Evolutionary conservation across 305 asterid species (phyloP).

Genomic region (Caryopteris hybrid): DNA sequence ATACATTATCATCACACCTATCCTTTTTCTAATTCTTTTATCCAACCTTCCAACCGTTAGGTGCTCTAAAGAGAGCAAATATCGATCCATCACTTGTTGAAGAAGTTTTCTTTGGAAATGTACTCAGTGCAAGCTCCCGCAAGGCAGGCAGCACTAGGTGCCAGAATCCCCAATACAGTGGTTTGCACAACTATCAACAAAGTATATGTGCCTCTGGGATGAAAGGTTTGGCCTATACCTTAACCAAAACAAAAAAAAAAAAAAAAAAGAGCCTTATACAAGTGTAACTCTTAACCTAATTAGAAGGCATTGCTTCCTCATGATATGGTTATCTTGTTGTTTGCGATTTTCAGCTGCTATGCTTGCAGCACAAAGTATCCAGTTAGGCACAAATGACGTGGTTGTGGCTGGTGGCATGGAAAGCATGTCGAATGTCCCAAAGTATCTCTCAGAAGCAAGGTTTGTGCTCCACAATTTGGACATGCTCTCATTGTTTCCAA

Average conservation of each 20-base stretch:
- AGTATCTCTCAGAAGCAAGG: constrained; percentile 95
- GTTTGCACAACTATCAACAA: constrained; percentile 90
- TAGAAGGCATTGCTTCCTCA: not conserved
- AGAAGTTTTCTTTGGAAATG: constrained; percentile 93
- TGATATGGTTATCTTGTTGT: not conserved
- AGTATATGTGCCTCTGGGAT: constrained; percentile 99
- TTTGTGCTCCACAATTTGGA: constrained; percentile 23
- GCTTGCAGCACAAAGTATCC: constrained; percentile 93
- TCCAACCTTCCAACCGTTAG: constrained; percentile 36
- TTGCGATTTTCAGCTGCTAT: constrained; percentile 64
- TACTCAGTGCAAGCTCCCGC: constrained; percentile 99
- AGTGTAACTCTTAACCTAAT: no score
- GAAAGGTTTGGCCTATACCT: constrained; percentile 58
- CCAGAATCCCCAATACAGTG: constrained; percentile 85
- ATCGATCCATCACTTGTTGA: constrained; percentile 88
- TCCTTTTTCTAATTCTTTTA: not conserved
- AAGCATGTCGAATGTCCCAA: constrained; percentile 97
- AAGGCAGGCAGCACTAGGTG: constrained; percentile 95
- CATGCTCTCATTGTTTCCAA: not conserved
- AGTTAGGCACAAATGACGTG: constrained; percentile 84
- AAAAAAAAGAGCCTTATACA: no score
- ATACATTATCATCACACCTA: no score
- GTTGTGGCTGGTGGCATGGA: constrained; percentile 99
- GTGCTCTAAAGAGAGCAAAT: constrained; percentile 87
- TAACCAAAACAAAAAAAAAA: no score